Base-by-base conservation (phyloP, 139 green algal species). In the Zygnema circumcarinatum region DNA sequence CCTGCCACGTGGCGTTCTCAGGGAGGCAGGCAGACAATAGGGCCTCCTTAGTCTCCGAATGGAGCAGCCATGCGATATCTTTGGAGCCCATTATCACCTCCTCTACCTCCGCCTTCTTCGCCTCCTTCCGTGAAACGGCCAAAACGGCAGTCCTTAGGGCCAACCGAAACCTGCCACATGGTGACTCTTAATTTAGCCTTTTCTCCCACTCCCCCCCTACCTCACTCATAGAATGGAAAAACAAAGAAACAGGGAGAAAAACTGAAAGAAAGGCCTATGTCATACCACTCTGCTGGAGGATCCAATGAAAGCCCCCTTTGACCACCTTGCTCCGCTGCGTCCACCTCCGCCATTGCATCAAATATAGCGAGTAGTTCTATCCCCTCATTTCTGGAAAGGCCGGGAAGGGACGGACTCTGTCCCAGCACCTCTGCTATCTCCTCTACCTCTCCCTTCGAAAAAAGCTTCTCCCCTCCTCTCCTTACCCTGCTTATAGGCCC, bases 1-100 rank as follows among this genome's bases (percentile, higher is more conserved):
- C 82, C 11, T 73, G 72, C 95, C 95, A 98, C 11, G 90, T 95
- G 67, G 83, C 38, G 0, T 38, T 33, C 25, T 79, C 82, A 11
- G 38, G 0, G 32, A 90, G 67, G 22, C 52, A 83, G 29, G 39
- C 40, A 32, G 83, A 36, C 42, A 89, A 7, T 36, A 91, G 36
- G 25, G 39, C 68, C 22, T 76, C 83, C 68, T 86, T 53, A n/a
- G 83, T 40, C 33, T 90, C 82, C 22, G 87, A 90, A 31, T 91
- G 87, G 22, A 91, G 84, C 22, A 68, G 76, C 81, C 81, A 91
- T 1, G 87, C 87, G 35, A 91, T 62, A 87, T 68, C 80, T 38
- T 38, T 38, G 1, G 80, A 80, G 25, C 74, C 41, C 78, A 76
- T 29, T 39, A 42, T 32, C 40, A 76, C 20, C 29, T 85, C 2